Base-by-base conservation (phyloP, 1,284 basidiomycete species). In the Cryptococcus hybrid region DNA sequence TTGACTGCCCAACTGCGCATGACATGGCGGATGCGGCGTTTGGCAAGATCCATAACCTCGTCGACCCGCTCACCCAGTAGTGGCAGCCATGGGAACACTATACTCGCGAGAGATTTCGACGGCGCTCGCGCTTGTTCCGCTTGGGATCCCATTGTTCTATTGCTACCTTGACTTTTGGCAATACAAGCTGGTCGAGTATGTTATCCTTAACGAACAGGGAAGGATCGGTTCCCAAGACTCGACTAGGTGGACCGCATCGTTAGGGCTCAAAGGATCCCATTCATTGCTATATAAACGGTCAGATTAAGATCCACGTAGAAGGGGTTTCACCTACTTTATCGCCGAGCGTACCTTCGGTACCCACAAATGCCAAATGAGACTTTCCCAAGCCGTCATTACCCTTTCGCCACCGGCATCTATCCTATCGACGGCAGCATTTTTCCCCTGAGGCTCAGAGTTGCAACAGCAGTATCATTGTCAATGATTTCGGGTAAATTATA, bases 31-130 rank as follows among this genome's bases (percentile, higher is more conserved):
- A 99, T 80, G 70, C 94, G 90, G 61, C 93, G 82, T 68, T 87
- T 87, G 4, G 92, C 89, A 59, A 95, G 92, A 12, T 86, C 87
- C 7, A 99, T 77, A 6, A 97, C 79, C 11, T 86, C 85, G 56
- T 92, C 88, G 61, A 91, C 79, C 47, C 91, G 81, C 18, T 89
- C 78, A 1, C 89, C 92, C 4, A 97, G 82, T 65, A 92, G 83
- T 1, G 92, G 90, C 48, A 99, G 78, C 96, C 96, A 99, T 3
- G 96, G 96, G 76, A 99, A 96, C 0, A 99, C 85, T 40, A 99
- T 83, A 1, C 84, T 82, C 54, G 90, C 88, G 51, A 99, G 78
- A 0, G 89, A 80, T 13, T 18, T 38, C 7, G 47, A 11, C 15
- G 15, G 30, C 30, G 30, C 30, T 30, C 30, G 30, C 30, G 30